Evolutionary conservation across 2,329 filamentous ascomycete genomes (phyloP).

Genomic region (Hymenoscyphus linearis): DNA sequence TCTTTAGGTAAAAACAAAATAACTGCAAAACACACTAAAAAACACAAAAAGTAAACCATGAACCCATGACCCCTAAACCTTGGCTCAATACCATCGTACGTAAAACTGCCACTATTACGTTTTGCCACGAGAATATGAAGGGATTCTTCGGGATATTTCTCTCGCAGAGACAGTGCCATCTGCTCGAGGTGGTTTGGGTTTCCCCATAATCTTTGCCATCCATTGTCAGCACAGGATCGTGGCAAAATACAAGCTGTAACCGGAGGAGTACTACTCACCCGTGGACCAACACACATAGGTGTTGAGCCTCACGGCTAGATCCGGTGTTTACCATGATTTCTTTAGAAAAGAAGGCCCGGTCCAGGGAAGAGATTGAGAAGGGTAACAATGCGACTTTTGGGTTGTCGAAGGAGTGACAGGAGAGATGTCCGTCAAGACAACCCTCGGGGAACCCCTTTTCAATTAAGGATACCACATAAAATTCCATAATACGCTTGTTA

Average conservation of each 20-base stretch:
- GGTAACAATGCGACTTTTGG: conserved; percentile 27
- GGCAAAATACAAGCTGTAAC: background rate
- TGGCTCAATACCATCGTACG: conserved; percentile 67
- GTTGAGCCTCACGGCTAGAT: conserved; percentile 52
- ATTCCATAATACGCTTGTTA: too few relatives aligned
- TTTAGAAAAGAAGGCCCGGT: conserved; percentile 33
- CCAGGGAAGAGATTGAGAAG: conserved; percentile 32
- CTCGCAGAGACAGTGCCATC: conserved; percentile 60
- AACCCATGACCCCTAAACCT: too few relatives aligned
- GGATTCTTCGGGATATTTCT: conserved; percentile 53
- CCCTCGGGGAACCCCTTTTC: too few relatives aligned
- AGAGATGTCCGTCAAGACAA: conserved; percentile 32
- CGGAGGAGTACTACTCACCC: conserved; percentile 36
- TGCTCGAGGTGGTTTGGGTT: conserved; percentile 68
- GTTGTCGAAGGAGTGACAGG: conserved; percentile 35
- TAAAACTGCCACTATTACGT: conserved; percentile 67
- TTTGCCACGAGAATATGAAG: conserved; percentile 68
- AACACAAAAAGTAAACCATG: too few relatives aligned
- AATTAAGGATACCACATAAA: too few relatives aligned
- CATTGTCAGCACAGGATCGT: conserved; percentile 5
- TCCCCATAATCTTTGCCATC: conserved; percentile 60
- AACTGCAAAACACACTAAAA: too few relatives aligned
- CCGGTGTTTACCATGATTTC: conserved; percentile 44
- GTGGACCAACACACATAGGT: conserved; percentile 74
- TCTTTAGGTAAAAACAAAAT: too few relatives aligned